Base-by-base conservation (phyloP, 2,329 filamentous ascomycete genomes). In the Sarocladium oryzae region DNA sequence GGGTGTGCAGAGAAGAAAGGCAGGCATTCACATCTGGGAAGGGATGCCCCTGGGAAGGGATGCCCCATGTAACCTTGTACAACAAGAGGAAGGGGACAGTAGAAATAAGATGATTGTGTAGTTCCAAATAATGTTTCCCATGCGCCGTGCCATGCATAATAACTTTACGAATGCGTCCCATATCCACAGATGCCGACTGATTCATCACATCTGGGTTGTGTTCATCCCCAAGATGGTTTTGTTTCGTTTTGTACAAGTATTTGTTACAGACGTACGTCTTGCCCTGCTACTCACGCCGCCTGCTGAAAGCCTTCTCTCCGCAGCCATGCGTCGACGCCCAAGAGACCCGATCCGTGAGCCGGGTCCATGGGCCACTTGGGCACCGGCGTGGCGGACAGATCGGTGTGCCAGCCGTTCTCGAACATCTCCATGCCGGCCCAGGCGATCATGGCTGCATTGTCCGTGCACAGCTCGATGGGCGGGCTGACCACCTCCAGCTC, bases 361-460 rank as follows among this genome's bases (percentile, higher is more conserved):
- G 79, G 69, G 63, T 92, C 88, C 65, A 95, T 77, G 2, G 82
- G 74, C 90, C 90, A 96, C 63, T 83, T 87, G 43, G 77, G 75
- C 41, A 86, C 63, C 2, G 84, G 77, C 43, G 76, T 64, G 52
- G 84, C 77, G 21, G 71, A 74, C 52, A 91, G 61, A 18, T 79
- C 76, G 8, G 82, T 85, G 53, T 73, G 69, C 75, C 81, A 91
- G 0, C 92, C 91, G 1, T 79, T 81, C 66, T 87, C 78, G 62
- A 80, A 96, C 91, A 99, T 96, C 69, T 97, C 91, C 57, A 91
- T 78, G 0, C 86, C 93, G 1, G 91, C 77, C 92, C 93, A 97
- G 1, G 86, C 92, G 64, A 97, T 91, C 93, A 99, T 99, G 45
- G 90, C 89, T 11, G 93, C 93, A 67, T 99, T 97, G 62, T 99